Conservation (phyloP, 768 basidiomycete genomes). For the Tulasnella sp. region DNA sequence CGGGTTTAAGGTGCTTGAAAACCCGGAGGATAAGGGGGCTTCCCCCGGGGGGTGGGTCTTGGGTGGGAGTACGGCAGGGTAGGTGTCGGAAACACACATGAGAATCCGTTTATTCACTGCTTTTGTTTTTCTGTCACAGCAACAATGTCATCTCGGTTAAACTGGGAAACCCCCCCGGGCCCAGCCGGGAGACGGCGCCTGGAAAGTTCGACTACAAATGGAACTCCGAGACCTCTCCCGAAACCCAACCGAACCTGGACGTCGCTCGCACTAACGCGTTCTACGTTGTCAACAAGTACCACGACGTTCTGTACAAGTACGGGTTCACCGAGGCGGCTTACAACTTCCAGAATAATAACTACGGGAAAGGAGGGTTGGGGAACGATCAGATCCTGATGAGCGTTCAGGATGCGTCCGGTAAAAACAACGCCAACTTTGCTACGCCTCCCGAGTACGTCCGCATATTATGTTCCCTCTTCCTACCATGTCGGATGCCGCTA, state of each 20-base stretch:
- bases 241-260: conserved; percentile 41
- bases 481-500: conserved; percentile 14
- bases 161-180: too few species aligned
- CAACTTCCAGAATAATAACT: conserved; percentile 56
- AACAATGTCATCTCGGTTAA: conserved; percentile 43
- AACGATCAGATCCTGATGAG: conserved; percentile 27
- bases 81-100: background rate
- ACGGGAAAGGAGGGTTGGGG: conserved; percentile 41
- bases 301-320: conserved; percentile 41
- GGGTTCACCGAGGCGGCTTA: conserved; percentile 53
- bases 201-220: conserved; percentile 31
- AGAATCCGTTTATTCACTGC: background rate
- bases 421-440: conserved; percentile 38
- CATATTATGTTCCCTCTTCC: conserved; percentile 14
- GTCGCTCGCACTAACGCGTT: conserved; percentile 47
- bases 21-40: conserved; percentile 34
- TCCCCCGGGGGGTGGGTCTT: conserved; percentile 53
- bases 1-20: conserved; percentile 32
- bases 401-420: conserved; percentile 24
- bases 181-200: too few species aligned
- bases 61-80: conserved; percentile 21
- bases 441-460: conserved; percentile 28
- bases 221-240: conserved; percentile 33
- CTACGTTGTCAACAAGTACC: conserved; percentile 53
- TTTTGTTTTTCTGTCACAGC: background rate